These are phyloP conservation scores for Leccinum imitatum DNA, from an alignment of 768 basidiomycete species.

Conservation along the genomic window DNA sequence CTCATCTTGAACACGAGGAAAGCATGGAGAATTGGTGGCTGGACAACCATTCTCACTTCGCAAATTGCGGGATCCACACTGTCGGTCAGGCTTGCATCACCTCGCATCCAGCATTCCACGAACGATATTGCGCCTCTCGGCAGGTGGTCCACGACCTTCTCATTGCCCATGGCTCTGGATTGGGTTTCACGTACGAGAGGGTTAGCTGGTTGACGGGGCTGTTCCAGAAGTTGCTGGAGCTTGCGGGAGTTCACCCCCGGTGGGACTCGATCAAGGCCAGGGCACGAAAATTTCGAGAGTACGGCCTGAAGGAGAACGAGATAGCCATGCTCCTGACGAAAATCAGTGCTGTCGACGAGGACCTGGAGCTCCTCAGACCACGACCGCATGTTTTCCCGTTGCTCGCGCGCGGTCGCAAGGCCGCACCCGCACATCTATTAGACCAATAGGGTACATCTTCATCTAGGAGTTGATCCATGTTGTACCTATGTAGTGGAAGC, in stretches of 20 bases:
- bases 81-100: conserved; percentile 36
- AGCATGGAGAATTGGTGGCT: conserved; percentile 39
- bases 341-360: conserved; percentile 24
- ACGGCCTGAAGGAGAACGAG: conserved; percentile 26
- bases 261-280: conserved; percentile 22
- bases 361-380: conserved; percentile 12
- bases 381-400: conserved; percentile 7
- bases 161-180: conserved; percentile 15
- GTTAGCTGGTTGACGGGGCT: conserved; percentile 26
- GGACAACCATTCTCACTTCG: conserved; percentile 25
- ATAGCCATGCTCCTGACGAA: conserved; percentile 19
- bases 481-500: conserved; percentile 2
- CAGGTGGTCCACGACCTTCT: conserved; percentile 24
- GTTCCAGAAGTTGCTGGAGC: conserved; percentile 24
- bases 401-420: conserved; percentile 12
- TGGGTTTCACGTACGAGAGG: conserved; percentile 23
- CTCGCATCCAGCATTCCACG: conserved; percentile 28
- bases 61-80: conserved; percentile 20
- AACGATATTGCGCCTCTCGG: conserved; percentile 27
- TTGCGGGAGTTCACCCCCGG: conserved; percentile 22
- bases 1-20: conserved; percentile 36
- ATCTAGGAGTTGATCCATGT: conserved; percentile 6
- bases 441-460: conserved; percentile 6
- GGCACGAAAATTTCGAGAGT: conserved; percentile 27
- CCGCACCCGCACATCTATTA: conserved; percentile 5